Evolutionary conservation across 805 yeast genomes (phyloP).

Genomic region (Saturnispora serradocipensis): DNA sequence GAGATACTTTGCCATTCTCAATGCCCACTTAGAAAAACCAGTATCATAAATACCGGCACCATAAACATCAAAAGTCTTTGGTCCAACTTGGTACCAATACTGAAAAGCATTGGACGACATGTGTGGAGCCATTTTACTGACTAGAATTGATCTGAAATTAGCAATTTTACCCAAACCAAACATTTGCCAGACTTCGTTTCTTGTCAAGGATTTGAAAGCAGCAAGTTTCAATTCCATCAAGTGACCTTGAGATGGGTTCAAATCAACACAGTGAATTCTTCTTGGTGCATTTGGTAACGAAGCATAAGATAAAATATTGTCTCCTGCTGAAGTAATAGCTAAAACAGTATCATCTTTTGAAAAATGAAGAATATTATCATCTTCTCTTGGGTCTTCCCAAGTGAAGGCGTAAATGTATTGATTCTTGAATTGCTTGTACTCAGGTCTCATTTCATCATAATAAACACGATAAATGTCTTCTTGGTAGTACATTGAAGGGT

Average conservation of each 20-base stretch:
- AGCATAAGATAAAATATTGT: conserved; percentile 69
- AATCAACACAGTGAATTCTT: conserved; percentile 75
- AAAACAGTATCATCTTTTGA: conserved; percentile 59
- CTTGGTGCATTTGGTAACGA: conserved; percentile 62
- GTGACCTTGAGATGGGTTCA: conserved; percentile 78
- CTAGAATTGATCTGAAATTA: conserved; percentile 41
- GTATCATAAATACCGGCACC: conserved; percentile 69
- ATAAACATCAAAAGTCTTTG: conserved; percentile 41
- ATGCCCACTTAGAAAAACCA: conserved; percentile 82
- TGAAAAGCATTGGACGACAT: conserved; percentile 75
- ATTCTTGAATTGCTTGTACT: conserved; percentile 61
- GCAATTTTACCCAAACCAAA: conserved; percentile 68
- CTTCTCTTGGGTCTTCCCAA: conserved; percentile 88
- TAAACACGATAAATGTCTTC: conserved; percentile 70
- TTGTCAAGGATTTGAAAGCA: conserved; percentile 46
- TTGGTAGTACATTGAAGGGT: conserved; percentile 75
- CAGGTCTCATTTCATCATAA: conserved; percentile 62
- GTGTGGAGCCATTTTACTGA: conserved; percentile 53
- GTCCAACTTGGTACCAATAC: conserved; percentile 65
- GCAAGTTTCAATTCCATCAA: conserved; percentile 73
- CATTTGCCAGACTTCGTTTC: conserved; percentile 59
- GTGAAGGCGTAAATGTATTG: conserved; percentile 83
- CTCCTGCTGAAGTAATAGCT: conserved; percentile 84
- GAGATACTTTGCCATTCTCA: conserved; percentile 53
- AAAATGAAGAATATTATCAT: conserved; percentile 54